phyloP scores from a whole-genome alignment of 345 rosid species.

The Eucalyptus regnans region DNA sequence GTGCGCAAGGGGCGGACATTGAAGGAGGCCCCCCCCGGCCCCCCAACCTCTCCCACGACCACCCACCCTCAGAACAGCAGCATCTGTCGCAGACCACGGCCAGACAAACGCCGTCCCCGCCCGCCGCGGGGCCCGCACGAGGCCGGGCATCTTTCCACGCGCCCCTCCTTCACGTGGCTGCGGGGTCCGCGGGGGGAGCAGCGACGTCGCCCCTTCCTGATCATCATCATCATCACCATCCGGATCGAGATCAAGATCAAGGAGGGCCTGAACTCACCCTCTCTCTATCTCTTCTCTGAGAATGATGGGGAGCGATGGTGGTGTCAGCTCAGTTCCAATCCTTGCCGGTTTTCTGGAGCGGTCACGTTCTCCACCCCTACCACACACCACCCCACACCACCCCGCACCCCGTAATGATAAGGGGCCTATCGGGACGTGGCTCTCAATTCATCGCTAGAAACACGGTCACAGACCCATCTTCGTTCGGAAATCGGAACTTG shows the following conservation, averaged over 20 bases:
- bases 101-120: background rate
- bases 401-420: background rate
- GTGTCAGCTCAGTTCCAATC: background rate
- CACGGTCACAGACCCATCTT: background rate
- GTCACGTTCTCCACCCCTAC: background rate
- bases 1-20: background rate
- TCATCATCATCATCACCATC: background rate
- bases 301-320: background rate
- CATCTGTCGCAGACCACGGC: background rate
- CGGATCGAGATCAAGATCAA: background rate
- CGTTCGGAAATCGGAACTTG: background rate
- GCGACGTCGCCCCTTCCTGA: background rate
- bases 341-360: background rate
- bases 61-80: background rate
- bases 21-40: background rate
- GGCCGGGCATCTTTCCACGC: background rate
- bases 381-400: background rate
- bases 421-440: background rate
- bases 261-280: background rate
- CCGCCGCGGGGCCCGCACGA: background rate
- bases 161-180: background rate
- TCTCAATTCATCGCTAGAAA: background rate
- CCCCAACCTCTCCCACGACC: background rate
- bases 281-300: background rate
- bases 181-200: background rate